These are phyloP conservation scores for Hortaea sp. DNA, from an alignment of 2,329 filamentous ascomycete species.

Conservation along the genomic window DNA sequence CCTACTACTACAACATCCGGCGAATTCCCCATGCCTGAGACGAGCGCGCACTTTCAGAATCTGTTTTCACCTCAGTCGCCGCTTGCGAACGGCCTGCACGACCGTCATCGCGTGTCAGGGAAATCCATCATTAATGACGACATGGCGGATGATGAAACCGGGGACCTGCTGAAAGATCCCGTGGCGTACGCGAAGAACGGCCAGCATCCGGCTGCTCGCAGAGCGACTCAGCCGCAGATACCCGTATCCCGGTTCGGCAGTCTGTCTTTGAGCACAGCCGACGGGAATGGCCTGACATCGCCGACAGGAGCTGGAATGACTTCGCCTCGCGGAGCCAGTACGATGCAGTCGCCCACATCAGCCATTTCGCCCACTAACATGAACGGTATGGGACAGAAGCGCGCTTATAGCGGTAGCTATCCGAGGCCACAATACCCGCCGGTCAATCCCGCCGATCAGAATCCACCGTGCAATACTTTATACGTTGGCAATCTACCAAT, in stretches of 20 bases:
- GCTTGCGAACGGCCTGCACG: constrained; percentile 59
- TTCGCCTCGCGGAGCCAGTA: constrained; percentile 37
- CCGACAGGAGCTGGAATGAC: constrained; percentile 46
- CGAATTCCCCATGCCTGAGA: constrained; percentile 51
- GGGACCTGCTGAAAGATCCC: constrained; percentile 60
- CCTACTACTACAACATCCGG: constrained; percentile 39
- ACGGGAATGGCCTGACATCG: constrained; percentile 35
- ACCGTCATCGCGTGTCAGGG: constrained; percentile 48
- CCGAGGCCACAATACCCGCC: constrained; percentile 64
- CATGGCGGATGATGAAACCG: constrained; percentile 60
- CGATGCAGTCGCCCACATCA: constrained; percentile 40
- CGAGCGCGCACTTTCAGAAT: constrained; percentile 46
- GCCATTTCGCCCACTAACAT: constrained; percentile 15
- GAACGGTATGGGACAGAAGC: constrained; percentile 46
- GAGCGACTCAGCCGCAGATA: constrained; percentile 59
- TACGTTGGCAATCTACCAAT: constrained; percentile 95
- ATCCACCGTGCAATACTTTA: constrained; percentile 93
- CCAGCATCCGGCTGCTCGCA: constrained; percentile 44
- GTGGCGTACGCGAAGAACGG: constrained; percentile 66
- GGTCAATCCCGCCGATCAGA: constrained; percentile 89
- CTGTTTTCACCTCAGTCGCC: constrained; percentile 66
- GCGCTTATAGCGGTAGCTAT: constrained; percentile 50
- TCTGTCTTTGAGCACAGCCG: constrained; percentile 62
- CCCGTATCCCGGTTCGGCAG: constrained; percentile 58
- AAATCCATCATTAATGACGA: constrained; percentile 65